phyloP scores from a whole-genome alignment of 2,329 filamentous ascomycete species.

The Coniochaeta sp. region DNA sequence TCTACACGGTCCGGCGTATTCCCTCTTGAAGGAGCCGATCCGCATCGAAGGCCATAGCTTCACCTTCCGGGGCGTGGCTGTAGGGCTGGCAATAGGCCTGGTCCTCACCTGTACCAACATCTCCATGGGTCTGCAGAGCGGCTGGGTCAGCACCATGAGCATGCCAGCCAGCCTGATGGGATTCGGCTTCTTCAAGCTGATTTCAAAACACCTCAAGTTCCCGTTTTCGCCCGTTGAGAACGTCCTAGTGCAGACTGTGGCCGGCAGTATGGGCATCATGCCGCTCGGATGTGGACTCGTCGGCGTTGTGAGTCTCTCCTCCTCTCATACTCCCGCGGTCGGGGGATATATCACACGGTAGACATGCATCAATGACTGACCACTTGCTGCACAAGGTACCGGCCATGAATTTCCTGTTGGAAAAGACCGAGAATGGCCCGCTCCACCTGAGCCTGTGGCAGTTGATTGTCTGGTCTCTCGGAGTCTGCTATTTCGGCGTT shows the following conservation, averaged over 20 bases:
- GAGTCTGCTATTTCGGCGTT: conserved; percentile 93
- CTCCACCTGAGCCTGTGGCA: conserved; percentile 66
- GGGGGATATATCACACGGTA: too few relatives aligned
- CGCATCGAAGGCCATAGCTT: conserved; percentile 58
- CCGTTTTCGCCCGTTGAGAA: conserved; percentile 96
- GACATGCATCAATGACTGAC: neutral
- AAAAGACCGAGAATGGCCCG: conserved; percentile 70
- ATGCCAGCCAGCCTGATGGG: conserved; percentile 95
- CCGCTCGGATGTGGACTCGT: conserved; percentile 93
- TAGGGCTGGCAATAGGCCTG: conserved; percentile 77
- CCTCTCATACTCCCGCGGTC: too few relatives aligned
- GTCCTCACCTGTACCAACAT: conserved; percentile 96
- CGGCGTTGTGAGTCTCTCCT: conserved; percentile 54
- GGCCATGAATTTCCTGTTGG: conserved; percentile 80
- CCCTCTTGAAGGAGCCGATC: neutral
- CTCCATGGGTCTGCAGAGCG: conserved; percentile 86
- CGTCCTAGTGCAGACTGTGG: conserved; percentile 91
- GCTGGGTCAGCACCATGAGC: conserved; percentile 70
- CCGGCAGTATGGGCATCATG: conserved; percentile 94
- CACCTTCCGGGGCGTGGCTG: conserved; percentile 71
- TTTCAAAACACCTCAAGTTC: conserved; percentile 64
- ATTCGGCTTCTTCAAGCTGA: conserved; percentile 83
- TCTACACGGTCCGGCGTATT: neutral
- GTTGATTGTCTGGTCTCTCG: conserved; percentile 83
- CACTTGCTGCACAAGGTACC: conserved; percentile 51